A percentile compares a stretch with the other conserved stretches of the same genome.
phyloP scores from a whole-genome alignment of 75 land plant genomes.

The Pinus albicaulis region DNA sequence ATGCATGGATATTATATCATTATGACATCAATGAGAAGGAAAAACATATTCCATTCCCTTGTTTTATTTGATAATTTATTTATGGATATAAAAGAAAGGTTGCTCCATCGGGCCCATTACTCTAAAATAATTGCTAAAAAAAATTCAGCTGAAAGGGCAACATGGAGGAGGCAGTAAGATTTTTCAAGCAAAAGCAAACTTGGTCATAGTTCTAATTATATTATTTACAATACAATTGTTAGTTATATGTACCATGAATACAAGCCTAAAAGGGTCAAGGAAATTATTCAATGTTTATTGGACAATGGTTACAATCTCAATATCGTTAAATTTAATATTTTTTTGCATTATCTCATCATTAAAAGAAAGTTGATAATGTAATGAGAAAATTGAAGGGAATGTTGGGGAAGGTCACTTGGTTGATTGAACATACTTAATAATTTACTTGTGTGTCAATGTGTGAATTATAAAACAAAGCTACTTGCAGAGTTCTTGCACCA shows the following conservation, averaged over 20 bases:
- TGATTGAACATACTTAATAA: conserved; percentile 8
- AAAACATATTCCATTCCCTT: too few species aligned
- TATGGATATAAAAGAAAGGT: conserved; percentile 7
- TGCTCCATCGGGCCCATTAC: conserved; percentile 5
- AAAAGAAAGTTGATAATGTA: conserved; percentile 21
- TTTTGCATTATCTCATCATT: conserved; percentile 24
- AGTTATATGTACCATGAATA: conserved; percentile 15
- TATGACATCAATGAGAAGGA: neutral
- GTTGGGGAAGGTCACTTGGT: conserved; percentile 13
- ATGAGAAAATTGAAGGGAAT: conserved; percentile 18
- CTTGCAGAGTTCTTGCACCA: conserved; percentile 6
- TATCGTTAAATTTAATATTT: conserved; percentile 18
- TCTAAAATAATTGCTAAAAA: conserved; percentile 9
- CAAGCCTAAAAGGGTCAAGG: conserved; percentile 15
- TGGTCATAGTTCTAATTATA: conserved; percentile 12
- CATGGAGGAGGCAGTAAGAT: neutral
- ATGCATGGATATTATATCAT: neutral
- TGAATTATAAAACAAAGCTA: neutral
- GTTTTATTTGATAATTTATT: too few species aligned
- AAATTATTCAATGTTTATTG: conserved; percentile 19
- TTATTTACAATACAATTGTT: conserved; percentile 15
- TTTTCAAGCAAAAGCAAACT: neutral
- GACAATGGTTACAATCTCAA: conserved; percentile 9
- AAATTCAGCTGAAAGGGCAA: conserved; percentile 4
- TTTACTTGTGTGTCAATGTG: conserved; percentile 15